Evolutionary conservation across 306 rosid species (phyloP), one percentile per base, ranked within the genome.

Genomic region (Lathyrus oleraceus): DNA sequence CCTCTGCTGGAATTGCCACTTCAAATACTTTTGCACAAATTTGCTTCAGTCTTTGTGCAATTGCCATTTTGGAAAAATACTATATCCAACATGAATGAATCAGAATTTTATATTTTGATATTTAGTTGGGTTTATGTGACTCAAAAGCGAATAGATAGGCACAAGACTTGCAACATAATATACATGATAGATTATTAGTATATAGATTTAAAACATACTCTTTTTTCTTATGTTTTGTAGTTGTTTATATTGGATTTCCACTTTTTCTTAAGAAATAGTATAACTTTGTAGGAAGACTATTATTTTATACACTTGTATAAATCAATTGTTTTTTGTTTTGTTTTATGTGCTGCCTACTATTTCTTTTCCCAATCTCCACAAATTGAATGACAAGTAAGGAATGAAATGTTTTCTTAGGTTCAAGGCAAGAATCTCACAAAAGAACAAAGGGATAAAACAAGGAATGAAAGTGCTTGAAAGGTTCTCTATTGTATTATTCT

Each of bases 11-110:
- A 68, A 27, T 85, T 19, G 7, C 85, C 12, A 10, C 75, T 40
- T 71, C 69, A 67, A 43, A 43, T 40, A 10, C 15, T 48, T 58
- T 80, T 28, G 47, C 49, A 52, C 73, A 78, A 42, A 21, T 76
- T 30, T 69, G 67, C 72, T 27, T 81, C 54, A 67, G 69, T 74
- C n/a, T 83, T 13, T 85, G 72, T 83, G 27, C 81, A 69, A 11
- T 69, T 51, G 10, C 56, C 67, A 64, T 83, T 13, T 59, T 80
- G 66, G 19, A 44, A 38, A 49, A 42, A 13, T 58, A 13, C 5
- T 49, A 13, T 25, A 49, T 70, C 63, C 64, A 63, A 73, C 68
- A 1, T 7, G 38, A 38, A 56, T 71, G 42, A 42, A 44, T 76
- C 15, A 44, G 38, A 60, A 15, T 62, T 56, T 65, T 20, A 65